These are phyloP conservation scores for Primulina eburnea DNA, from an alignment of 257 asterid species.

Conservation along the genomic window DNA sequence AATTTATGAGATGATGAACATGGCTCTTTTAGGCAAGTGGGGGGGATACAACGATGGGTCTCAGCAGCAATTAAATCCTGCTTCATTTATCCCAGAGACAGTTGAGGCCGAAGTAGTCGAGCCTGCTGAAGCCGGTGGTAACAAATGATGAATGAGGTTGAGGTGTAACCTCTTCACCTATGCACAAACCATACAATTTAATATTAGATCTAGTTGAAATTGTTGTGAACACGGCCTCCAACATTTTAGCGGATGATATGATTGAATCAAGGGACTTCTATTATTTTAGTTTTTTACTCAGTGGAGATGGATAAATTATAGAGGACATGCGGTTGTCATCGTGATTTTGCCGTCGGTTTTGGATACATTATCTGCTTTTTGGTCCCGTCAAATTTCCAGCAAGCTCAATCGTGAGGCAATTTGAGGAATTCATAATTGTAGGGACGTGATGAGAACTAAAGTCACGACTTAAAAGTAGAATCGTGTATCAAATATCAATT, in stretches of 20 bases:
- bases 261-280: neutral
- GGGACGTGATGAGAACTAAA: no score
- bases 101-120: constrained; percentile 81
- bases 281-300: neutral
- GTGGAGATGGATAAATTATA: neutral
- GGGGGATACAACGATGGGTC: constrained; percentile 31
- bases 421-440: no score
- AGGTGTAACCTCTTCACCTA: neutral
- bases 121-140: constrained; percentile 54
- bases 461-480: neutral
- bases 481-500: no score
- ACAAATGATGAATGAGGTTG: constrained; percentile 36
- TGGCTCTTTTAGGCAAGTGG: constrained; percentile 83
- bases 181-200: neutral
- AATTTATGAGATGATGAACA: constrained; percentile 92
- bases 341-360: neutral
- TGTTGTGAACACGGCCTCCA: neutral
- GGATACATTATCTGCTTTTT: neutral
- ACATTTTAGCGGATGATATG: neutral
- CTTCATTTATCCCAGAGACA: constrained; percentile 37
- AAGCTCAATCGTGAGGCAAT: no score
- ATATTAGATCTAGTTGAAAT: neutral
- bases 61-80: constrained; percentile 38
- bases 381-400: neutral
- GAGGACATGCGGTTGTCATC: neutral